These are phyloP conservation scores for Tuber borchii DNA, from an alignment of 495 filamentous ascomycete genomes.

Conservation along the genomic window DNA sequence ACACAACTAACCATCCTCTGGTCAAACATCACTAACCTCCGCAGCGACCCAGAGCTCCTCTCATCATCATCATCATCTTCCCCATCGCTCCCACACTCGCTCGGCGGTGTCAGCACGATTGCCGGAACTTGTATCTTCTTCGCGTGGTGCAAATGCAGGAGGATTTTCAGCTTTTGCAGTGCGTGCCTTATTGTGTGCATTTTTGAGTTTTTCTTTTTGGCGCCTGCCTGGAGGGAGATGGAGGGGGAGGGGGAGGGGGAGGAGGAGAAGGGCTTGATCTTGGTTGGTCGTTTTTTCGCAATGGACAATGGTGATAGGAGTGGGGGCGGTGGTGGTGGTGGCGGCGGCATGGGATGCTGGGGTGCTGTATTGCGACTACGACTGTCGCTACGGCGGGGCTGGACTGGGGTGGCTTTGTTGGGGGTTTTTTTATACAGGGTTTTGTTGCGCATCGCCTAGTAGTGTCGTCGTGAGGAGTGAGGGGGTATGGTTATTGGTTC, in stretches of 20 bases:
- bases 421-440: background rate
- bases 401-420: background rate
- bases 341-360: background rate
- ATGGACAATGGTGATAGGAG: background rate
- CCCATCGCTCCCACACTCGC: background rate
- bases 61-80: background rate
- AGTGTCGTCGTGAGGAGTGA: background rate
- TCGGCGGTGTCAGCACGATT: conserved; percentile 1
- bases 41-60: background rate
- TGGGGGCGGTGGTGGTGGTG: background rate
- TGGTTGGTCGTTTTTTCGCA: background rate
- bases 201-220: background rate
- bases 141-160: conserved; percentile 1
- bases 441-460: background rate
- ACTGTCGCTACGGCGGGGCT: background rate
- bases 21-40: background rate
- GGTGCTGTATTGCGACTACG: background rate
- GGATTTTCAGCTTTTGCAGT: background rate
- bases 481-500: background rate
- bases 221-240: background rate
- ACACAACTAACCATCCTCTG: background rate
- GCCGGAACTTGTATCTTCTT: background rate
- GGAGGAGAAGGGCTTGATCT: background rate
- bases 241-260: background rate
- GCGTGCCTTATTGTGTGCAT: background rate